Base-by-base conservation (phyloP, 73 alveolate genomes). In the Chromera velia region DNA sequence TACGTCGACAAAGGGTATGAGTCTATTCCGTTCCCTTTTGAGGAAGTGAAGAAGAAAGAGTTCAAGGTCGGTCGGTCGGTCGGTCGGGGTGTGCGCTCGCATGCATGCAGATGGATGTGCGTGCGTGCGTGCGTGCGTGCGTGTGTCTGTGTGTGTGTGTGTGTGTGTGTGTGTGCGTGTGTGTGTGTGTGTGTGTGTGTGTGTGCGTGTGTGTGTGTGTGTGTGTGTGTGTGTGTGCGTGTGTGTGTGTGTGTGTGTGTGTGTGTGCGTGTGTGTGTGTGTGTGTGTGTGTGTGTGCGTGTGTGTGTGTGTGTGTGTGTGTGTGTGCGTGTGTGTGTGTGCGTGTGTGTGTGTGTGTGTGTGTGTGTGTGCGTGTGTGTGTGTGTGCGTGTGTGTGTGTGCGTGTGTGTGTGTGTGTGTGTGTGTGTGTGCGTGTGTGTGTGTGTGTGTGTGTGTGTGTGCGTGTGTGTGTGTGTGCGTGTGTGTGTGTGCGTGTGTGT, bases 121-220 rank as follows among this genome's bases (percentile, higher is more conserved):
- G 63, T 45, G 63, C 63, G 63, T 45, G 63, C 63, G 63, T 45
- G 63, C 63, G 63, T 45, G 63, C 63, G 63, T 45, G 63, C 63
- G 63, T 45, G 63, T 17, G 63, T 45, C 24, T 45, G 63, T 17
- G 63, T 45, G 63, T 45, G 63, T 17, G 63, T 45, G 63, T 45
- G 63, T 17, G 63, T 45, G 63, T 45, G 63, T 17, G 63, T 45
- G 63, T 45, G 63, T 17, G 63, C 17, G 63, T 45, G 63, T 17
- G 63, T 45, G 63, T 45, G 63, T 17, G 63, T 45, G 63, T 45
- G 63, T 17, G 63, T 45, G 63, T 45, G 63, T 17, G 63, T 45
- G 63, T 45, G 63, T 17, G 63, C 17, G 63, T 45, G 63, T 17
- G 63, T 45, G 63, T 45, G 63, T 17, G 63, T 45, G 63, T 45